Base-by-base conservation (phyloP, 495 filamentous ascomycete species). In the Penicillium canescens region DNA sequence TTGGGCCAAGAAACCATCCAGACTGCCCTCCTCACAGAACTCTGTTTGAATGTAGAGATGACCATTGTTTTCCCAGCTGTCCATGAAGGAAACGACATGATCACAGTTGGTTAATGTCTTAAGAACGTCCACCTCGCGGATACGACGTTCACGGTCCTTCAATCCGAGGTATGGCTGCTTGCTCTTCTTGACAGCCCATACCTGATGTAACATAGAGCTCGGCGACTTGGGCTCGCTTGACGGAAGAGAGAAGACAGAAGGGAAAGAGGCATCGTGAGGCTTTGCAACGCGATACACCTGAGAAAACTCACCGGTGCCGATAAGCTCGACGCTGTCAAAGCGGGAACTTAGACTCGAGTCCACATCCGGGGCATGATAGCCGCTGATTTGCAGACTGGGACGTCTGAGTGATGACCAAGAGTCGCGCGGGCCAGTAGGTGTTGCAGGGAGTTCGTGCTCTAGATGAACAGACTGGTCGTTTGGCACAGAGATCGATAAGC, bases 31-130 rank as follows among this genome's bases (percentile, higher is more conserved):
- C 62, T 95, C 90, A 64, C 93, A 98, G 63, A 82, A 98, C 57
- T 98, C 95, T 0, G 93, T 98, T 73, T 96, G 92, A 54, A 98
- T 98, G 69, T 96, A 98, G 4, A 98, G 83, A 56, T 90, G 84
- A 36, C 76, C 73, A 48, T 86, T 82, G 33, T 86, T 78, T 65
- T 97, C 94, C 94, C 94, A 98, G 64, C 81, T 85, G 54, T 92
- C 84, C 38, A 90, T 72, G 46, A 92, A 85, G 45, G 87, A 82
- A 12, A 98, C 75, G 34, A 96, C 79, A 67, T 98, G 92, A 61
- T 94, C 91, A 41, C 85, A 84, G 23, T 84, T 80, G 37, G 80
- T 80, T 38, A 98, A 73, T 4, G 80, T 78, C 57, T 84, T 85
- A 50, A 98, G 73, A 20, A 92, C 83, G 16, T 80, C 69, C 6